Base-by-base conservation (phyloP, 495 filamentous ascomycete genomes). In the Tuber brumale region DNA sequence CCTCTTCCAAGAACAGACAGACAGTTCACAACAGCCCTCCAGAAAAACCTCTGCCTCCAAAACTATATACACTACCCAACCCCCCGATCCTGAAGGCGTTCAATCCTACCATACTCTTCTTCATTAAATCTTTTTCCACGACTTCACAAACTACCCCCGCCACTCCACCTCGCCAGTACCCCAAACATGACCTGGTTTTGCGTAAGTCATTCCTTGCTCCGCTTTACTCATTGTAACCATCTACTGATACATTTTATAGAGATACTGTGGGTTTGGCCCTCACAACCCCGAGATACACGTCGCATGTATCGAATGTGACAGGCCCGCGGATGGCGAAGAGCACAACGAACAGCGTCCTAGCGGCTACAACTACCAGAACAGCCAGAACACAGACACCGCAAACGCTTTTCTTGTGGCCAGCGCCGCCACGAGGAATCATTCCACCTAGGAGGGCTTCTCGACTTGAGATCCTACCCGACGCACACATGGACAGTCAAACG, bases 301-400 rank as follows among this genome's bases (percentile, higher is more conserved):
- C 4, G 42, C 66, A n/a, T 80, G 78, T 23, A 80, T 80, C 27
- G 70, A 73, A 41, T 80, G 78, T 39, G 78, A 73, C 4, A 61
- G 9, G 39, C 35, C 39, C 12, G 10, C 6, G 21, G 3, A 3
- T 35, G 6, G 27, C 27, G 1, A 0, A 1, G 4, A 0, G 5
- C 2, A 5, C 31, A 7, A 18, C 14, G 31, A 12, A 19, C 57
- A 66, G 16, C 27, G 27, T 14, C 12, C 23, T 9, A 3, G 23
- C 4, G 0, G 7, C 14, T 8, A 5, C 27, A 5, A 35, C 57
- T 8, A 18, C 16, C 27, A 18, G 5, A 66, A 5, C 14, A 5
- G 57, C 57, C 57, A 66, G 18, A 66, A 7, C 31, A 9, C 10
- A 31, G 57, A 9, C 48, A 12, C 48, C 6, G 48, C 57, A 16